These are phyloP conservation scores for Blastobotrys buckinghamii DNA, from an alignment of 1,139 yeast genomes.

Conservation along the genomic window DNA sequence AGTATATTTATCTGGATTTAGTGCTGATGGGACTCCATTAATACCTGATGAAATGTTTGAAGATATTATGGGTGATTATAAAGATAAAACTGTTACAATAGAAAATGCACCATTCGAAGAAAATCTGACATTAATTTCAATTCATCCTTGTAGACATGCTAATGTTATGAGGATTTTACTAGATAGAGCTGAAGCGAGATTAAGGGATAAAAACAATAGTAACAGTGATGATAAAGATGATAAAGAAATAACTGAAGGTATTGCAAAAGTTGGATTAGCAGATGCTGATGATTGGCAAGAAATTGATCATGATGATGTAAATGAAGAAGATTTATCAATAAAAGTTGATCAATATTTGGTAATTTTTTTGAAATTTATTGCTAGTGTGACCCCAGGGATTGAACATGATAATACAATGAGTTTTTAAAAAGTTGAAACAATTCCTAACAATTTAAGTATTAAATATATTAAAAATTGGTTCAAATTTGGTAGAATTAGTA, in stretches of 20 bases:
- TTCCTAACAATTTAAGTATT: neutral
- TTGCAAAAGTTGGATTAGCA: conserved; percentile 42
- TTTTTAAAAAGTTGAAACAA: conserved; percentile 33
- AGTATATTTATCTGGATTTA: conserved; percentile 84
- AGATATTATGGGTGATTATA: conserved; percentile 85
- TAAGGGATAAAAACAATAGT: conserved; percentile 26
- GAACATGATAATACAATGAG: conserved; percentile 97
- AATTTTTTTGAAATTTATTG: conserved; percentile 84
- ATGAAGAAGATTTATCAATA: conserved; percentile 36
- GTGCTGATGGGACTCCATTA: conserved; percentile 75
- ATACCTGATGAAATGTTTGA: conserved; percentile 90
- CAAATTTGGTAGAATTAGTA: neutral
- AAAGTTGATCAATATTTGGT: conserved; percentile 88
- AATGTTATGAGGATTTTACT: conserved; percentile 86
- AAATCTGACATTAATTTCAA: conserved; percentile 77
- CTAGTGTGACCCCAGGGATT: conserved; percentile 96
- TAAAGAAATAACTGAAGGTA: conserved; percentile 32
- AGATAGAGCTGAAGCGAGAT: conserved; percentile 49
- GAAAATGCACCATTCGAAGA: conserved; percentile 83
- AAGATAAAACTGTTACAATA: conserved; percentile 94
- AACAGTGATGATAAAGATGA: no score
- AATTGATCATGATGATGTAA: conserved; percentile 23
- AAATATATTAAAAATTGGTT: conserved; percentile 5
- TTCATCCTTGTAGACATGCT: conserved; percentile 96
- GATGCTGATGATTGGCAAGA: conserved; percentile 38